Base-by-base conservation (phyloP, 345 rosid species). In the Pugionium cornutum region DNA sequence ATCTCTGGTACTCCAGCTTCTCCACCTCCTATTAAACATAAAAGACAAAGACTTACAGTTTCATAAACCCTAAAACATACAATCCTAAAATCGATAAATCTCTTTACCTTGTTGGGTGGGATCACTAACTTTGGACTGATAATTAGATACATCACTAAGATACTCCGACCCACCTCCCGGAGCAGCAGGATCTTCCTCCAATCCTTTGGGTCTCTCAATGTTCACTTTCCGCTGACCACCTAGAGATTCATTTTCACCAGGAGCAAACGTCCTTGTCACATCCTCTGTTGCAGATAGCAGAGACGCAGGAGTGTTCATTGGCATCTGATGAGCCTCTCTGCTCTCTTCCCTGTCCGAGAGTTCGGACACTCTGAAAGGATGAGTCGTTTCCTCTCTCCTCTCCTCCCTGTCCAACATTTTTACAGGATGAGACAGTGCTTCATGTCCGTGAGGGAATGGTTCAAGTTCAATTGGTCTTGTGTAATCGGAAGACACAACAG, bases 71-170 rank as follows among this genome's bases (percentile, higher is more conserved):
- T 18, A 18, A 18, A 18, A 18, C 18, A 18, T 18, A 18, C 18
- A 18, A 18, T 18, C 18, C 18, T 18, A 18, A 18, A 18, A 18
- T 18, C 18, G 18, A 18, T 18, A 18, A 18, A 18, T 18, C 18
- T 18, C 18, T 18, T 53, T 73, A 79, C 97, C 91, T 43, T 74
- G 0, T 28, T 61, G 69, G 0, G 77, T 73, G 6, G 88, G 84
- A 70, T 80, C 94, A 0, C 76, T 41, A 64, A 71, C 85, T 62
- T 89, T 86, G 29, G 86, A 60, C 72, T 82, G 82, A 70, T 82
- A 82, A 71, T 84, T 89, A 3, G 89, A 65, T 31, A 80, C 77
- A 57, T 28, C 39, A 52, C 43, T 32, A 27, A 37, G 37, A 63
- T 67, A 53, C 28, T 39, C 70, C 9, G 54, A 60, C 11, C 40